Percentiles rank a stretch among this genome's conserved stretches.
Conservation (phyloP, 352 stramenopile species). For the Pythium coloratum region DNA sequence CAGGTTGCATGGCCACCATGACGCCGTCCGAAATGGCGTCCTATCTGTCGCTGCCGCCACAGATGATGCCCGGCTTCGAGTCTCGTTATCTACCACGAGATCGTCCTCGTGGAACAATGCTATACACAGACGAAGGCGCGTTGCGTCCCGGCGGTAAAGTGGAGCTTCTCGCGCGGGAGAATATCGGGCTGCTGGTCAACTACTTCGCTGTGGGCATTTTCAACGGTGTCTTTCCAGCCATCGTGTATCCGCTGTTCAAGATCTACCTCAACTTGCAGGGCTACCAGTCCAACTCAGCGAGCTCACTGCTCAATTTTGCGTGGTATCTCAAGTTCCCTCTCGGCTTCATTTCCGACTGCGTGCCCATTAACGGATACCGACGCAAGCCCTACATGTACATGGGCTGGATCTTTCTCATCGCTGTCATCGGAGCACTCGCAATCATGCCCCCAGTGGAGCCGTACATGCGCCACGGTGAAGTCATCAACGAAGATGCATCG, state of each 20-base stretch:
- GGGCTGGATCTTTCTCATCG: slow-evolving; percentile 46
- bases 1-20: slow-evolving; percentile 7
- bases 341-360: slow-evolving; percentile 60
- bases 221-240: slow-evolving; percentile 59
- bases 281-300: slow-evolving; percentile 61
- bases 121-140: slow-evolving; percentile 13
- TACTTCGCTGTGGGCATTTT: slow-evolving; percentile 73
- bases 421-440: slow-evolving; percentile 41
- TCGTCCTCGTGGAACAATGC: not conserved
- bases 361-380: slow-evolving; percentile 54
- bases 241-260: slow-evolving; percentile 79
- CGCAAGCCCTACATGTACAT: slow-evolving; percentile 73
- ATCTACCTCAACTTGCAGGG: slow-evolving; percentile 63
- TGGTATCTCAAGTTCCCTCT: slow-evolving; percentile 72
- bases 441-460: slow-evolving; percentile 30
- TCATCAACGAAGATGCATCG: slow-evolving; percentile 25
- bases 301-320: slow-evolving; percentile 60
- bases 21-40: slow-evolving; percentile 15
- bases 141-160: slow-evolving; percentile 27
- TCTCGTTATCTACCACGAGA: slow-evolving; percentile 9
- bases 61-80: not conserved
- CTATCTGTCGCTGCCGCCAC: slow-evolving; percentile 12
- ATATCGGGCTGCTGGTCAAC: slow-evolving; percentile 55
- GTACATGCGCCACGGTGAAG: slow-evolving; percentile 22
- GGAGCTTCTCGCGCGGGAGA: slow-evolving; percentile 32